A percentile compares a stretch with the other conserved stretches of the same genome.
phyloP scores from a whole-genome alignment of 495 filamentous ascomycete genomes.

The Baudoinia panamericana region DNA sequence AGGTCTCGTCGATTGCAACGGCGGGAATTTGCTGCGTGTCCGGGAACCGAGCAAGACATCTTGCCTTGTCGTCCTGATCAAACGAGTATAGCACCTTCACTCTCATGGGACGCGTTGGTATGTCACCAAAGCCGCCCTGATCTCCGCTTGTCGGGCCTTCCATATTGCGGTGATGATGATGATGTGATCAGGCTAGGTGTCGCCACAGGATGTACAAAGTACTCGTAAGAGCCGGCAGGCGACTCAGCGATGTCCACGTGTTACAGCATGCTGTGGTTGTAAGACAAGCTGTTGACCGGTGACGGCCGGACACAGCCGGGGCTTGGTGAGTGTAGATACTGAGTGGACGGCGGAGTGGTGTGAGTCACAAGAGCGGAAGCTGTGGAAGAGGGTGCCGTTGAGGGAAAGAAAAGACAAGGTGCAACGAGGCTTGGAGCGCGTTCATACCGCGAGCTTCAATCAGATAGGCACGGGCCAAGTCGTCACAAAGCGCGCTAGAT shows the following conservation, averaged over 20 bases:
- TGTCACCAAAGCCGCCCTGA: constrained; percentile 7
- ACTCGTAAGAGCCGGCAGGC: constrained; percentile 7
- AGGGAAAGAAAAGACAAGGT: too few species aligned
- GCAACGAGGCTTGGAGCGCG: too few species aligned
- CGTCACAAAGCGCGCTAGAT: too few species aligned
- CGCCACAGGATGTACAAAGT: too few species aligned
- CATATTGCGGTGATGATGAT: constrained; percentile 12
- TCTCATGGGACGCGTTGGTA: constrained; percentile 29
- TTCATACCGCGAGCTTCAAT: too few species aligned
- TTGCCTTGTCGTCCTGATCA: constrained; percentile 75
- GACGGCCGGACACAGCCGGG: too few species aligned
- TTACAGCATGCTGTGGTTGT: constrained; percentile 13
- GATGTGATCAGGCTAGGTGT: too few species aligned
- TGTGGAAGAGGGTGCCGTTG: too few species aligned
- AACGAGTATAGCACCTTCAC: constrained; percentile 98
- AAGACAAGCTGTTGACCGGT: neutral
- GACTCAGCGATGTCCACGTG: constrained; percentile 14
- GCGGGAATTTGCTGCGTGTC: constrained; percentile 68
- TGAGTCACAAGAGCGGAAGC: too few species aligned
- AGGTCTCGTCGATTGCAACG: constrained; percentile 61
- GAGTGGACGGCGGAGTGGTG: too few species aligned
- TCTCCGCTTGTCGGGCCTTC: constrained; percentile 4
- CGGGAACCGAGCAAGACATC: constrained; percentile 83
- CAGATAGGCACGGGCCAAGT: too few species aligned
- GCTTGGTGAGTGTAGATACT: too few species aligned